These are phyloP conservation scores for Stereocaulon alpinum DNA, from an alignment of 495 filamentous ascomycete genomes.

Conservation along the genomic window DNA sequence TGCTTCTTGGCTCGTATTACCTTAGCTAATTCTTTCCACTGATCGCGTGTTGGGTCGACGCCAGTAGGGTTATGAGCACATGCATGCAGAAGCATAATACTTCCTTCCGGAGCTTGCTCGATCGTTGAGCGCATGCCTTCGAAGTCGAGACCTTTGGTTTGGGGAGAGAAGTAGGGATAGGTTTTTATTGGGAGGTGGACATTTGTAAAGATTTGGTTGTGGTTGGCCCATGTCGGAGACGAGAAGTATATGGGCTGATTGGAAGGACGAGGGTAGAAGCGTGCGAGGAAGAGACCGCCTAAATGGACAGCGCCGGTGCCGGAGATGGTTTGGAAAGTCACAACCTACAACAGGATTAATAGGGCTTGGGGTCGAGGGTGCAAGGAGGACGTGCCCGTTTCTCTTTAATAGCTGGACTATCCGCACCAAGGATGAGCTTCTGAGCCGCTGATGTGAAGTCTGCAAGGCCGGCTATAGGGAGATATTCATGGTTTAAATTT, in stretches of 20 bases:
- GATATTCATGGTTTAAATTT: conserved; percentile 92
- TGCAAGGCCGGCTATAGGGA: conserved; percentile 83
- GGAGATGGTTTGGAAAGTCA: conserved; percentile 48
- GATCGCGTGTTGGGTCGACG: conserved; percentile 85
- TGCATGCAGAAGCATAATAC: conserved; percentile 85
- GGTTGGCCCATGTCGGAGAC: conserved; percentile 94
- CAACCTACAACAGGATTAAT: conserved; percentile 29
- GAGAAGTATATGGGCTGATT: conserved; percentile 76
- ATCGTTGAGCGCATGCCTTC: conserved; percentile 70
- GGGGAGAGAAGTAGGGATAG: conserved; percentile 87
- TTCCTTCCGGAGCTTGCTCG: conserved; percentile 56
- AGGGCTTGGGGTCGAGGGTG: neutral
- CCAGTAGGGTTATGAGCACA: conserved; percentile 98
- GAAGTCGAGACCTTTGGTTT: conserved; percentile 87
- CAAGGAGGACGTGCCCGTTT: conserved; percentile 49
- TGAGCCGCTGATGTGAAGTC: conserved; percentile 80
- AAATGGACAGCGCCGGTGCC: conserved; percentile 51
- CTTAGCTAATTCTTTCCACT: conserved; percentile 82
- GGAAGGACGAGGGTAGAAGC: conserved; percentile 38
- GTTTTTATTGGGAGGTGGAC: conserved; percentile 63
- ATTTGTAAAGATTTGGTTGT: conserved; percentile 97
- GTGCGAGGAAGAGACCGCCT: conserved; percentile 45
- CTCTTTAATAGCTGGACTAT: conserved; percentile 72
- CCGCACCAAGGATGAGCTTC: conserved; percentile 72
- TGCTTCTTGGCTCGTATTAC: conserved; percentile 64